These are phyloP conservation scores for Parastagonospora avenae DNA, from an alignment of 2,329 filamentous ascomycete genomes.

Conservation along the genomic window DNA sequence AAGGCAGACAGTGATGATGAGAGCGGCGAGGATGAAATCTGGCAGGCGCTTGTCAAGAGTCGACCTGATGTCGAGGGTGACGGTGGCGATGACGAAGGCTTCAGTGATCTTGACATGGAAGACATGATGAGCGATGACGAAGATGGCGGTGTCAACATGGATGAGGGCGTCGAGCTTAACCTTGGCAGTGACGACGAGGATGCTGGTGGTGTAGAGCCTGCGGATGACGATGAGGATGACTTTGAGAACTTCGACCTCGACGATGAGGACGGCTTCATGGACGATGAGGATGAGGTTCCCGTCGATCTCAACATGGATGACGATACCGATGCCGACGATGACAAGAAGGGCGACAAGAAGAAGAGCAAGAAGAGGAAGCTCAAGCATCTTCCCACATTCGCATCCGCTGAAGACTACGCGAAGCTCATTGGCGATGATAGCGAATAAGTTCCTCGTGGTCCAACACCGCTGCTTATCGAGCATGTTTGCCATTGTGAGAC, in stretches of 20 bases:
- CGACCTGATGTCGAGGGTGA: conserved; percentile 76
- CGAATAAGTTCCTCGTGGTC: neutral
- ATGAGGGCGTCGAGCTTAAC: conserved; percentile 50
- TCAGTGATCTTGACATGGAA: conserved; percentile 58
- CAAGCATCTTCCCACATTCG: conserved; percentile 89
- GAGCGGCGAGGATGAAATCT: conserved; percentile 78
- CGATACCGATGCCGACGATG: conserved; percentile 49
- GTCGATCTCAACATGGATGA: conserved; percentile 52
- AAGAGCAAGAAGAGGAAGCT: conserved; percentile 79
- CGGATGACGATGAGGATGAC: conserved; percentile 39
- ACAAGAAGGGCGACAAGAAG: conserved; percentile 44
- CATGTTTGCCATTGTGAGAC: neutral
- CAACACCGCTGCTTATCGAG: neutral
- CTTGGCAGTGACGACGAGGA: conserved; percentile 56
- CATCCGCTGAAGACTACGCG: conserved; percentile 91
- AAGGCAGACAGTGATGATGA: conserved; percentile 54
- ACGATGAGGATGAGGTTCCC: conserved; percentile 61
- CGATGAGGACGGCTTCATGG: conserved; percentile 61
- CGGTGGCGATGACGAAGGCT: conserved; percentile 63
- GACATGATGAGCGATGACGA: conserved; percentile 53
- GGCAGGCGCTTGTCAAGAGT: conserved; percentile 85
- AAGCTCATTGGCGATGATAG: conserved; percentile 74
- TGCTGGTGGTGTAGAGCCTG: conserved; percentile 50
- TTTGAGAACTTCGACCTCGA: conserved; percentile 53
- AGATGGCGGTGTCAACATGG: conserved; percentile 48